A percentile compares a stretch with the other conserved stretches of the same genome.
phyloP scores from a whole-genome alignment of 2,329 filamentous ascomycete species.

The Trichoderma arundinaceum region DNA sequence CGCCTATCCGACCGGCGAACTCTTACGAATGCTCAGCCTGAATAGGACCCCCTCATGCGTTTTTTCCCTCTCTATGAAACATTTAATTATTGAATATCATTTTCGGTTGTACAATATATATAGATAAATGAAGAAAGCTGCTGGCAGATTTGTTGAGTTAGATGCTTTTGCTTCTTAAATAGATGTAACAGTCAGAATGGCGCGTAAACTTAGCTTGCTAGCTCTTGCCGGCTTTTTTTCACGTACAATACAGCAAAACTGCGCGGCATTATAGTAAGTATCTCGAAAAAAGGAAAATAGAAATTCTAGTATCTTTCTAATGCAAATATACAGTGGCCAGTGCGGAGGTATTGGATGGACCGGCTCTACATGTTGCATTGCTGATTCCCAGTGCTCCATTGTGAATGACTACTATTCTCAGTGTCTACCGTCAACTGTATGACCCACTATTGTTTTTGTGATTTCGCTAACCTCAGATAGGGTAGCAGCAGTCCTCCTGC shows the following conservation, averaged over 20 bases:
- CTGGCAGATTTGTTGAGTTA: not conserved
- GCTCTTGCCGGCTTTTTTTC: slow-evolving; percentile 18
- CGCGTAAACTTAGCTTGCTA: slow-evolving; percentile 9
- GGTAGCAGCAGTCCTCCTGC: not conserved
- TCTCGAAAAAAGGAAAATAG: not conserved
- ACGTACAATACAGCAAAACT: slow-evolving; percentile 11
- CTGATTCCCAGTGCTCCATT: not conserved
- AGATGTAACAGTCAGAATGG: slow-evolving; percentile 1
- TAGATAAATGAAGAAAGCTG: not conserved
- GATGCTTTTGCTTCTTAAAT: not conserved
- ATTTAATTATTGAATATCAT: not conserved
- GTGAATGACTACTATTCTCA: slow-evolving; percentile 17
- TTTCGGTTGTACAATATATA: not conserved
- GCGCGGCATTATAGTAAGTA: slow-evolving; percentile 19
- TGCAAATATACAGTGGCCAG: not conserved
- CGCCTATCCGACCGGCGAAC: slow-evolving; percentile 18
- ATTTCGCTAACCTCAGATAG: not conserved
- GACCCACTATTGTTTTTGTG: not conserved
- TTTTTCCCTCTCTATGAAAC: not conserved
- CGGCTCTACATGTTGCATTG: slow-evolving; percentile 16
- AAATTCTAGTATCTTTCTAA: not conserved
- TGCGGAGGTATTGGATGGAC: slow-evolving; percentile 21
- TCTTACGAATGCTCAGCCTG: slow-evolving; percentile 19
- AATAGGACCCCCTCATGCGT: slow-evolving; percentile 1
- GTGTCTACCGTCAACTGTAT: slow-evolving; percentile 22